A percentile compares a stretch with the other conserved stretches of the same genome.
Conservation (phyloP, 352 stramenopile species). For the Phytopythium montanum region DNA sequence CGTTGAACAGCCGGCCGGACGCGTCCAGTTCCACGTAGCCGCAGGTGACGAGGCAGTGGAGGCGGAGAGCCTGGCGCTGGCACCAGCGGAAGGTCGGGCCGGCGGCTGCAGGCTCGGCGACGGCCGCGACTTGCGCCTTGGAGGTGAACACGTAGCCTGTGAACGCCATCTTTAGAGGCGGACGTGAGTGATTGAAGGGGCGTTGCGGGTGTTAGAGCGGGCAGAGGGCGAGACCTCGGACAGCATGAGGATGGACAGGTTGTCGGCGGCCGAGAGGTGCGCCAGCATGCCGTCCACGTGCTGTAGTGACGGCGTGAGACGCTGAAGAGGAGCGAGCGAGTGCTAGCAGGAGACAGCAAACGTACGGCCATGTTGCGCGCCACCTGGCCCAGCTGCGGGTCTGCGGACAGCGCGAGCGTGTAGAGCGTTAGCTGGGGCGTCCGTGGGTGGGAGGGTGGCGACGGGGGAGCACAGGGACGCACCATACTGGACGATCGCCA, state of each 20-base stretch:
- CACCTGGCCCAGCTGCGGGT: slow-evolving; percentile 64
- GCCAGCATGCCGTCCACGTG: slow-evolving; percentile 64
- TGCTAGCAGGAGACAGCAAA: no score
- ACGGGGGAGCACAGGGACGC: slow-evolving; percentile 7
- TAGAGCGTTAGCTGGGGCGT: not conserved
- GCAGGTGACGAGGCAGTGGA: slow-evolving; percentile 66
- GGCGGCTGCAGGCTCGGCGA: slow-evolving; percentile 55
- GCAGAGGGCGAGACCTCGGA: slow-evolving; percentile 40
- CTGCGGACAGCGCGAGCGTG: slow-evolving; percentile 15
- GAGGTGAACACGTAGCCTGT: slow-evolving; percentile 78
- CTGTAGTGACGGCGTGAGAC: slow-evolving; percentile 14
- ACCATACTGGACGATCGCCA: slow-evolving; percentile 84
- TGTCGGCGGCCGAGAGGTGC: slow-evolving; percentile 33
- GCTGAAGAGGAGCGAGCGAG: not conserved
- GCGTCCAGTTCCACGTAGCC: slow-evolving; percentile 58
- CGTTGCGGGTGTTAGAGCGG: not conserved
- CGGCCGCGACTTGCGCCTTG: slow-evolving; percentile 41
- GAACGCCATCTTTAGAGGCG: slow-evolving; percentile 58
- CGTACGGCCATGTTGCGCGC: slow-evolving; percentile 66
- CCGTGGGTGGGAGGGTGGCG: not conserved
- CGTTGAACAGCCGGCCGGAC: slow-evolving; percentile 52
- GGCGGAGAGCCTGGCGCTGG: slow-evolving; percentile 45
- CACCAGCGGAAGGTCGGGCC: slow-evolving; percentile 71
- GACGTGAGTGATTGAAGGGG: slow-evolving; percentile 1
- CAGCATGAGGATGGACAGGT: slow-evolving; percentile 73